phyloP scores from a whole-genome alignment of 2,329 filamentous ascomycete genomes.

The Gnomoniopsis smithogilvyi region DNA sequence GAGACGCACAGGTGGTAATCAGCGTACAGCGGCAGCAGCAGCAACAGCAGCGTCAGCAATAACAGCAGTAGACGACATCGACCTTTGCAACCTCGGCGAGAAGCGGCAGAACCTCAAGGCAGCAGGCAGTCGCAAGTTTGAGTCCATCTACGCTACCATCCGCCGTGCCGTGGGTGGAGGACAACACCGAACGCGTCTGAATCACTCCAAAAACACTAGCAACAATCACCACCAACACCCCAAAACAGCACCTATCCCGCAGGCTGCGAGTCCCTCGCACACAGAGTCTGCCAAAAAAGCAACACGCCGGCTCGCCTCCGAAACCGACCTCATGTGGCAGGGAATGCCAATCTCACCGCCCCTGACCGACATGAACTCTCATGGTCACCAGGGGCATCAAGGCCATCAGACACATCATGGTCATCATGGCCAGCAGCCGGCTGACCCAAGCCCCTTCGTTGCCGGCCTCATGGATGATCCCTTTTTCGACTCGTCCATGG shows the following conservation, averaged over 20 bases:
- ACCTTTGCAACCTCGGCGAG: slow-evolving; percentile 9
- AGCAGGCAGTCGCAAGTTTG: slow-evolving; percentile 23
- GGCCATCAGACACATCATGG: too few species aligned
- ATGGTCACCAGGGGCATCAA: slow-evolving; percentile 2
- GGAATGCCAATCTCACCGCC: slow-evolving; percentile 18
- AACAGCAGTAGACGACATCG: slow-evolving; percentile 3
- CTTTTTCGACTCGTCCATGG: slow-evolving; percentile 22
- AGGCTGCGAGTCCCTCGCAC: slow-evolving; percentile 18
- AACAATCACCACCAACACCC: slow-evolving; percentile 4
- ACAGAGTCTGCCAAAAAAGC: slow-evolving; percentile 11
- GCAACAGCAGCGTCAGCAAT: not conserved
- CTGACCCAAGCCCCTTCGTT: slow-evolving; percentile 19
- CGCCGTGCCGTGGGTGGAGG: slow-evolving; percentile 24
- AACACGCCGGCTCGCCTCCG: slow-evolving; percentile 3
- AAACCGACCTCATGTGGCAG: slow-evolving; percentile 8
- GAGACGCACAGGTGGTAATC: slow-evolving; percentile 6
- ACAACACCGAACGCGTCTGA: slow-evolving; percentile 4
- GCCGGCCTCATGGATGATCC: slow-evolving; percentile 27
- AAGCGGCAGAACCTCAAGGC: slow-evolving; percentile 23
- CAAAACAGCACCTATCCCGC: slow-evolving; percentile 9
- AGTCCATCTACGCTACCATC: slow-evolving; percentile 28
- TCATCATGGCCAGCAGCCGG: not conserved
- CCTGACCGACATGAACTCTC: slow-evolving; percentile 7
- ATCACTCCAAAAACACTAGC: not conserved
- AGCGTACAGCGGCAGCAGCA: slow-evolving; percentile 2